Percentiles rank a stretch among this genome's conserved stretches.
Conservation (phyloP, 2,329 filamentous ascomycete genomes). For the Arthroderma sp. region DNA sequence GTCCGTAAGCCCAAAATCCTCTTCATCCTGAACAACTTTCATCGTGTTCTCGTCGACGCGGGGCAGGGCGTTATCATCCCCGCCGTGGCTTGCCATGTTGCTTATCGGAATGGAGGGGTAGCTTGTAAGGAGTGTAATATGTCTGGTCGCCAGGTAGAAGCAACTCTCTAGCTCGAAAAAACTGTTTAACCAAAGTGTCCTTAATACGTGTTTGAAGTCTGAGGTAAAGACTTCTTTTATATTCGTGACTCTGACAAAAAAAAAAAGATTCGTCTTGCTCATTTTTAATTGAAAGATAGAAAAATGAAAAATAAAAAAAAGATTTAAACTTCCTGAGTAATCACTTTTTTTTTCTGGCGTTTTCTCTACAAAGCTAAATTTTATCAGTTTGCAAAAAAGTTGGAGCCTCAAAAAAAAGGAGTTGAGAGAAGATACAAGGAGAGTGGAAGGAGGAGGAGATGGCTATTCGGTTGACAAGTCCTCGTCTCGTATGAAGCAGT, state of each 20-base stretch:
- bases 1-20: conserved; percentile 34
- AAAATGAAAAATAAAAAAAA: not conserved
- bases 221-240: not conserved
- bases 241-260: not conserved
- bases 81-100: conserved; percentile 1
- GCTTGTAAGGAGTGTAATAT: not conserved
- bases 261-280: not conserved
- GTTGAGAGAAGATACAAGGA: no score
- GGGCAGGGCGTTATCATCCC: not conserved
- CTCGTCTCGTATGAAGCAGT: no score
- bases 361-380: not conserved
- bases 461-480: no score
- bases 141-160: not conserved
- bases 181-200: not conserved
- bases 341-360: not conserved
- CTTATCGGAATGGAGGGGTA: not conserved
- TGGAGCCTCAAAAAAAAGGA: conserved; percentile 7
- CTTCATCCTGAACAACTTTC: conserved; percentile 18
- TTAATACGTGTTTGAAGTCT: not conserved
- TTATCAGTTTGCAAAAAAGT: no score
- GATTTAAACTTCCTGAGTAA: not conserved
- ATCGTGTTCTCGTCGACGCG: not conserved
- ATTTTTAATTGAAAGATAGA: no score
- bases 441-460: no score
- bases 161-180: not conserved